These are phyloP conservation scores for button mushroom (Agaricus bisporus) DNA, from an alignment of 768 basidiomycete genomes.

Conservation along the genomic window DNA sequence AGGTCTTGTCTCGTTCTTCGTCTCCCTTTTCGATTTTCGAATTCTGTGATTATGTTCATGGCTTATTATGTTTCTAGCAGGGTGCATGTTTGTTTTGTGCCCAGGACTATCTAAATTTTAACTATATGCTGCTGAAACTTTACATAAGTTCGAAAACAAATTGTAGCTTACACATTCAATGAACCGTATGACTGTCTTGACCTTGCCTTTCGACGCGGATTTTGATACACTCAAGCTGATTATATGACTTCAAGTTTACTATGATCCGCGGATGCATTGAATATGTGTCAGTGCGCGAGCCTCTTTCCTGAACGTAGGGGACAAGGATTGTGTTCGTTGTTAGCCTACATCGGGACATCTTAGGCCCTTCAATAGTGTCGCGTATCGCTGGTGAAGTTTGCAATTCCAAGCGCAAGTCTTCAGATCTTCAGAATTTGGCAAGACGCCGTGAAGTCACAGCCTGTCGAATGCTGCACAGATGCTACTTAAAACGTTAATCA, in stretches of 20 bases:
- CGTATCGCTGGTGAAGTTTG: too few species aligned
- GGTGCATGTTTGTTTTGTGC: neutral
- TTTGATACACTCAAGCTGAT: neutral
- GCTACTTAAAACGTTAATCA: neutral
- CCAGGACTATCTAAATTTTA: neutral
- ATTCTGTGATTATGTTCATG: neutral
- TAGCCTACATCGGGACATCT: too few species aligned
- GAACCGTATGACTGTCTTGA: neutral
- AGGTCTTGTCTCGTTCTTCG: slow-evolving; percentile 1
- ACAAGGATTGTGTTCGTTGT: too few species aligned
- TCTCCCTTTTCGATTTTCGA: slow-evolving; percentile 10
- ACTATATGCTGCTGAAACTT: slow-evolving; percentile 1
- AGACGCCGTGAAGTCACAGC: neutral
- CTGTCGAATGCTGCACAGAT: neutral
- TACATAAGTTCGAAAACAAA: slow-evolving; percentile 1
- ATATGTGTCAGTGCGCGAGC: too few species aligned
- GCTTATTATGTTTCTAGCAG: slow-evolving; percentile 1
- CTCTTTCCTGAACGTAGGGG: too few species aligned
- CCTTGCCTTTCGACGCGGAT: neutral
- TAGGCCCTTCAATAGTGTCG: too few species aligned
- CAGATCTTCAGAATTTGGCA: too few species aligned
- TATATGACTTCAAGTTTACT: too few species aligned
- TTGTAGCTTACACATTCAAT: slow-evolving; percentile 2
- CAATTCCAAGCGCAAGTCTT: too few species aligned
- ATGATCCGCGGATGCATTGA: too few species aligned